These are phyloP conservation scores for Citrus mangshanensis DNA, from an alignment of 345 rosid genomes.

Conservation along the genomic window DNA sequence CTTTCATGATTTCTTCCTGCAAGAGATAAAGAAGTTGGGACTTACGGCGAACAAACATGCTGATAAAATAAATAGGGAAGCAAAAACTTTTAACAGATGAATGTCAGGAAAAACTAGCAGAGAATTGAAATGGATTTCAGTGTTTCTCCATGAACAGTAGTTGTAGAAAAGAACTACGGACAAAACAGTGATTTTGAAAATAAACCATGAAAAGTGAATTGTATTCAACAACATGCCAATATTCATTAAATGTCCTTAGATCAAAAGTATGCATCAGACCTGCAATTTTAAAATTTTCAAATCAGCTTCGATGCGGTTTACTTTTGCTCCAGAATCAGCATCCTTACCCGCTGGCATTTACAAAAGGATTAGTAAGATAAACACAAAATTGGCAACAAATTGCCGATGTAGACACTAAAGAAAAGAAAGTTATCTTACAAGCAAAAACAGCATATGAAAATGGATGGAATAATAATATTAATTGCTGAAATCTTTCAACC, in stretches of 20 bases:
- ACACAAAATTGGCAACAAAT: not conserved
- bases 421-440: not conserved
- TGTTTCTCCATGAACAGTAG: not conserved
- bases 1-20: conserved; percentile 69
- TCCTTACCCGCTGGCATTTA: conserved; percentile 32
- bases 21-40: not conserved
- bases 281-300: conserved; percentile 79
- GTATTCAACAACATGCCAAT: not conserved
- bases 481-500: not conserved
- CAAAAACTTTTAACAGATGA: not conserved
- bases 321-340: conserved; percentile 45
- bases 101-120: not conserved
- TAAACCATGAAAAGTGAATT: not conserved
- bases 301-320: conserved; percentile 83
- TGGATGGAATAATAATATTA: not conserved
- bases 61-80: not conserved
- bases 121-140: not conserved
- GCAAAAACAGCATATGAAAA: not conserved
- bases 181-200: not conserved
- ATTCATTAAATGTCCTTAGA: not conserved
- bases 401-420: not conserved
- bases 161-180: not conserved
- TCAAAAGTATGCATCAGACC: conserved; percentile 34
- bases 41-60: not conserved
- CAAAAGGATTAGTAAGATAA: not conserved